Evolutionary conservation across 2,329 filamentous ascomycete genomes (phyloP).

Genomic region (Diplodia mutila): DNA sequence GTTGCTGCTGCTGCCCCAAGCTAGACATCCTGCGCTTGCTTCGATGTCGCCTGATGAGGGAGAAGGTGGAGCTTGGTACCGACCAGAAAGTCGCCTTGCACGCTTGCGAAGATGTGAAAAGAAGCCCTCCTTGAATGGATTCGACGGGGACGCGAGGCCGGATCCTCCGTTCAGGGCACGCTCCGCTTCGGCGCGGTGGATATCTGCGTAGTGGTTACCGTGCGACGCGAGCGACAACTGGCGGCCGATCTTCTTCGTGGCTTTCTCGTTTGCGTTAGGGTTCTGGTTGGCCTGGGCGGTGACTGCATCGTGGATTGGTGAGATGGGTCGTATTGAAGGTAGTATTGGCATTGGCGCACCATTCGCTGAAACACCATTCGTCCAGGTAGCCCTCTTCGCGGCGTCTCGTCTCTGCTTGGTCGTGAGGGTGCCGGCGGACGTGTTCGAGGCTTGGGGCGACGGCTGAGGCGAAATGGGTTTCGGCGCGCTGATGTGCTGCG

Average conservation of each 20-base stretch:
- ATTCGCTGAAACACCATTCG: conserved; percentile 73
- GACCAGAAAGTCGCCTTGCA: conserved; percentile 86
- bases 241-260: conserved; percentile 87
- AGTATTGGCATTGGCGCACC: conserved; percentile 93
- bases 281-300: conserved; percentile 82
- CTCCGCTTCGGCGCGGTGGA: conserved; percentile 89
- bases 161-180: conserved; percentile 79
- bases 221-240: conserved; percentile 91
- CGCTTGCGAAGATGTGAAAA: conserved; percentile 96
- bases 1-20: conserved; percentile 74
- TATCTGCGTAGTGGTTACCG: conserved; percentile 89
- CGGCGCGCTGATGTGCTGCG: conserved; percentile 45
- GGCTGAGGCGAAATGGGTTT: conserved; percentile 49
- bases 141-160: conserved; percentile 73
- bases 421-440: conserved; percentile 47
- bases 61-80: conserved; percentile 80
- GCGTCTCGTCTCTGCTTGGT: conserved; percentile 62
- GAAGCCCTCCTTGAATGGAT: conserved; percentile 89
- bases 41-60: conserved; percentile 85
- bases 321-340: conserved; percentile 91
- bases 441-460: conserved; percentile 49
- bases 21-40: conserved; percentile 87
- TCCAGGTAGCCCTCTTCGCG: conserved; percentile 90
- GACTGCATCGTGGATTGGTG: conserved; percentile 91
- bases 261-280: conserved; percentile 64